Percentiles rank a stretch among this genome's conserved stretches.
phyloP scores from a whole-genome alignment of 2,329 filamentous ascomycete genomes.

The Cyphellophora attinorum region DNA sequence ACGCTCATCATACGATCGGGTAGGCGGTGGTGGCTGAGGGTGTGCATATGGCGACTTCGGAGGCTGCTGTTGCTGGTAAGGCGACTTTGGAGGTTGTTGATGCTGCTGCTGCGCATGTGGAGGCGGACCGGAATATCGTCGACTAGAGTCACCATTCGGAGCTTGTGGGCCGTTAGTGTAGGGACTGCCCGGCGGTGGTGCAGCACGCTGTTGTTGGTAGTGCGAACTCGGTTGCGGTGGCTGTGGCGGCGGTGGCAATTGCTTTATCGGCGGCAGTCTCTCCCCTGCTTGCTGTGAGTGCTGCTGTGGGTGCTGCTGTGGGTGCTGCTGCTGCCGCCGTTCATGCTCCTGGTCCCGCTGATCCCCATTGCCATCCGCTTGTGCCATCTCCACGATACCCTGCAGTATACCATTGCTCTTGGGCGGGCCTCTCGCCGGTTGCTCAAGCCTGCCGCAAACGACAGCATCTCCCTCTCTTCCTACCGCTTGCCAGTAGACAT shows the following conservation, averaged over 20 bases:
- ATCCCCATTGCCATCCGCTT: background rate
- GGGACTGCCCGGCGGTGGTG: background rate
- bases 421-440: background rate
- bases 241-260: background rate
- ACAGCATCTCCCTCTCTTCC: conserved; percentile 64
- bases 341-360: conserved; percentile 1
- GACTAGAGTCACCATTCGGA: no score
- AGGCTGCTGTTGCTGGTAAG: no score
- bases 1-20: no score
- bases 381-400: background rate
- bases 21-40: no score
- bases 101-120: background rate
- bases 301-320: background rate
- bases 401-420: background rate
- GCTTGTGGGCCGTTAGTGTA: no score
- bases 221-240: background rate
- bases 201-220: background rate
- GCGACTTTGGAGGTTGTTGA: background rate
- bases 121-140: background rate
- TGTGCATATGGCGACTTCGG: no score
- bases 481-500: conserved; percentile 66
- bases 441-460: conserved; percentile 56
- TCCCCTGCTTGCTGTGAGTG: no score
- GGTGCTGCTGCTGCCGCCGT: background rate
- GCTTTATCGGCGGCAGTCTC: no score